Base-by-base conservation (phyloP, 441 rosid species). In the Pelargonium cotyledonis region DNA sequence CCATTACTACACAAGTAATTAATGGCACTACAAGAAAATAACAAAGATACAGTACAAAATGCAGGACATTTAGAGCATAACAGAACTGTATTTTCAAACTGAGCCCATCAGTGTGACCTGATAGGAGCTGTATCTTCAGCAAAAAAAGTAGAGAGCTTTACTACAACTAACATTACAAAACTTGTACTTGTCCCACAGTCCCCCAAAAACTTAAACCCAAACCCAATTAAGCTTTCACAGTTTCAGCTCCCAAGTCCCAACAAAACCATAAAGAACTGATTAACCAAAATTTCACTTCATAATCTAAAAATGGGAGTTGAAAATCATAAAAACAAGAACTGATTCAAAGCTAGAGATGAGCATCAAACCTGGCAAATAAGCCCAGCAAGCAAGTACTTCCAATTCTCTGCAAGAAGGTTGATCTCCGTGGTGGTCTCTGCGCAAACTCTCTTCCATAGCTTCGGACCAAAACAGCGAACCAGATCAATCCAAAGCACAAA, bases 381-480 rank as follows among this genome's bases (percentile, higher is more conserved):
- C 73, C 99, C 98, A 41, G 87, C 92, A 63, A 95, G 88, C 79
- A 95, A 83, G 72, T 86, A 88, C 71, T 85, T 92, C 99, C 99
- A 95, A 73, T 89, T 92, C 68, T 89, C 98, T 5, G 81, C 70
- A 44, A 95, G 91, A 18, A 95, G 93, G 73, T 73, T 86, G 82
- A 95, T 83, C 87, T 95, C 98, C 47, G 95, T 82, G 9, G 79
- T 76, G 53, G 78, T 76, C 81, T 95, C 98, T 38, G 98, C 87
- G 77, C 88, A 92, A 65, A 92, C 65, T 83, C 95, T 85, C 87
- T 86, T 95, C 98, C 98, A 92, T 61, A 92, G 78, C 98, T 95
- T 71, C 82, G 79, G 53, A 77, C 51, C 66, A 31, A 43, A 63
- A 62, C 4, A 72, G 10, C 4, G 18, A 65, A 64, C 21, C 46